Evolutionary conservation across 164 flowering plant genomes (phyloP).

Genomic region (Vitis labrusca): DNA sequence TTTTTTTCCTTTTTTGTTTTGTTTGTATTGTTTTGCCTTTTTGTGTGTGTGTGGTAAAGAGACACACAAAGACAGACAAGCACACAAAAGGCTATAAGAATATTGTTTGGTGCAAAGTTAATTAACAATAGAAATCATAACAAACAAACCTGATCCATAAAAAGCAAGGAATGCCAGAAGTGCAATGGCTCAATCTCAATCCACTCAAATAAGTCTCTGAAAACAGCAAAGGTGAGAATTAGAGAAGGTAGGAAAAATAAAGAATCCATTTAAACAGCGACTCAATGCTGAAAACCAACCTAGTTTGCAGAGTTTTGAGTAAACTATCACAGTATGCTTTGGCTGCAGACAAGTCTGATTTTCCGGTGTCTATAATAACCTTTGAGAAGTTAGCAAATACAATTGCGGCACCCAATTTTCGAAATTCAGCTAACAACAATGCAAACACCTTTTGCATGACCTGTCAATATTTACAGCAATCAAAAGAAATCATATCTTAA

Average conservation of each 20-base stretch:
- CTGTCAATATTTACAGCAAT: slow-evolving; percentile 33
- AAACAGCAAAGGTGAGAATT: slow-evolving; percentile 8
- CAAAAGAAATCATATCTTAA: slow-evolving; percentile 2
- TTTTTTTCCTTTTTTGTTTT: no score
- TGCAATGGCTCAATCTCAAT: slow-evolving; percentile 87
- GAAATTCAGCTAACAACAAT: slow-evolving; percentile 79
- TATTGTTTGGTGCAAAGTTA: not conserved
- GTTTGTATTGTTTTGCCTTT: no score
- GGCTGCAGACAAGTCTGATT: slow-evolving; percentile 71
- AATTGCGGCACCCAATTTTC: slow-evolving; percentile 84
- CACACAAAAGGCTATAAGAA: not conserved
- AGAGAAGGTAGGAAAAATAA: not conserved
- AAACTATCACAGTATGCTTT: slow-evolving; percentile 91
- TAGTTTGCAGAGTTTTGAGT: slow-evolving; percentile 71
- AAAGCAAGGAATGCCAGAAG: slow-evolving; percentile 89
- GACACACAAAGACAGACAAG: no score
- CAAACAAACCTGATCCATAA: slow-evolving; percentile 89
- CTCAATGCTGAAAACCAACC: slow-evolving; percentile 39
- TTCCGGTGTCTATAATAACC: slow-evolving; percentile 91
- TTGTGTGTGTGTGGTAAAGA: no score
- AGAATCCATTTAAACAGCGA: not conserved
- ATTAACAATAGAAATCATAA: not conserved
- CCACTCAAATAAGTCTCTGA: slow-evolving; percentile 96
- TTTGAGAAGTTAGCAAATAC: slow-evolving; percentile 90
- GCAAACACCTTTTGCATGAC: slow-evolving; percentile 98